phyloP scores from a whole-genome alignment of 768 basidiomycete genomes.

The Suillus brevipes region DNA sequence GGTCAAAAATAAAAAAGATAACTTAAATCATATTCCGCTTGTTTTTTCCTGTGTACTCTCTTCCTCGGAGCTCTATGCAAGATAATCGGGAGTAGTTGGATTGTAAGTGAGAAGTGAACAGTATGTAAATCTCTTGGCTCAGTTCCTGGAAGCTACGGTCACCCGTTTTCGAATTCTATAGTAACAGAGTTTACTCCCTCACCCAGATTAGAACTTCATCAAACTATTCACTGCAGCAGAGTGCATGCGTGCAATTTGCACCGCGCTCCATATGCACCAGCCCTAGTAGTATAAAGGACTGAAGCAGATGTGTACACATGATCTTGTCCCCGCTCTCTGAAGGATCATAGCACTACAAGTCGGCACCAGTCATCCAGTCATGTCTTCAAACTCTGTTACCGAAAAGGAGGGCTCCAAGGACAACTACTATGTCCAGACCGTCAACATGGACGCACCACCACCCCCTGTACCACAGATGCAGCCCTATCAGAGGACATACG shows the following conservation, averaged over 20 bases:
- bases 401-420: conserved; percentile 24
- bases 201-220: conserved; percentile 5
- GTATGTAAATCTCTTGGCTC: neutral
- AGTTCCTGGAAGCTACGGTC: conserved; percentile 12
- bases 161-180: neutral
- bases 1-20: neutral
- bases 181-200: conserved; percentile 7
- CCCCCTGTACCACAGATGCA: conserved; percentile 21
- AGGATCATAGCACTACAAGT: conserved; percentile 7
- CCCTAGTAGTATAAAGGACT: conserved; percentile 20
- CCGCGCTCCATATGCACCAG: neutral
- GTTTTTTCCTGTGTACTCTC: neutral
- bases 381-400: conserved; percentile 22
- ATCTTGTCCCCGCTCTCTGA: conserved; percentile 4
- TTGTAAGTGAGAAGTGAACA: conserved; percentile 13
- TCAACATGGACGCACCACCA: conserved; percentile 19
- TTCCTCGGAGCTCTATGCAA: conserved; percentile 8
- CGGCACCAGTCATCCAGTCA: conserved; percentile 7
- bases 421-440: conserved; percentile 29
- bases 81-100: conserved; percentile 17
- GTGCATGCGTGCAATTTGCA: conserved; percentile 4
- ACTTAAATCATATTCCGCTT: conserved; percentile 7
- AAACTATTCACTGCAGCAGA: conserved; percentile 2
- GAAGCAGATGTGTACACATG: neutral
- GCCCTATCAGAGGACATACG: conserved; percentile 28